Conservation (phyloP, 2,329 filamentous ascomycete genomes). For the Aspergillus latus region DNA sequence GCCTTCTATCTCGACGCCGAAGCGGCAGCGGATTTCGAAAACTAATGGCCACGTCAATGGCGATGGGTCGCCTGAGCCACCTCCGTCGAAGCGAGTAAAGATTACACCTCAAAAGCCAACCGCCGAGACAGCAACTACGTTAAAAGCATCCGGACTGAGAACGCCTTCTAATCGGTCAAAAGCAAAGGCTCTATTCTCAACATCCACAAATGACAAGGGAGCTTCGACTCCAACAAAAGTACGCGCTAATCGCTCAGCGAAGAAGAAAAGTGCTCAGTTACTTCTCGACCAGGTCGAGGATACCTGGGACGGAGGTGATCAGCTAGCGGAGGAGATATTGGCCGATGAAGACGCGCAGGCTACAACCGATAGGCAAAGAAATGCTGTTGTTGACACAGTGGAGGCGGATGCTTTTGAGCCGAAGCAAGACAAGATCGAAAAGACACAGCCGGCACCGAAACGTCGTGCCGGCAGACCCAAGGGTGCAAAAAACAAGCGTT, state of each 20-base stretch:
- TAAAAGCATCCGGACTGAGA: constrained; percentile 37
- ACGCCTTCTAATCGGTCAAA: constrained; percentile 41
- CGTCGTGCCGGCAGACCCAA: constrained; percentile 59
- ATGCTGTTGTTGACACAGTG: constrained; percentile 31
- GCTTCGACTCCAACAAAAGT: constrained; percentile 61
- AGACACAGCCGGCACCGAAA: constrained; percentile 50
- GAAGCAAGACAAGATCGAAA: constrained; percentile 39
- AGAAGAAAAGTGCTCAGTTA: constrained; percentile 76
- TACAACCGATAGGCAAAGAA: constrained; percentile 23
- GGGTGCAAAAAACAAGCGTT: constrained; percentile 59
- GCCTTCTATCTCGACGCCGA: constrained; percentile 40
- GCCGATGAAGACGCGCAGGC: constrained; percentile 44
- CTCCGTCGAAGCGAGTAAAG: constrained; percentile 29
- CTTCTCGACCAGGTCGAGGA: constrained; percentile 73
- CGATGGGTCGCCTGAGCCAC: constrained; percentile 26
- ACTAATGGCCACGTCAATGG: constrained; percentile 28
- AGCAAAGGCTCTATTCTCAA: constrained; percentile 41
- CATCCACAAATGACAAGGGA: constrained; percentile 36
- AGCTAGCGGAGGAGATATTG: constrained; percentile 67
- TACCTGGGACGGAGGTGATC: constrained; percentile 63
- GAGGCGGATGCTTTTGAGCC: constrained; percentile 36
- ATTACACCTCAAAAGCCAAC: constrained; percentile 36
- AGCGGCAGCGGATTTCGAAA: constrained; percentile 35
- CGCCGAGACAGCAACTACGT: constrained; percentile 26
- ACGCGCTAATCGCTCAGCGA: constrained; percentile 77